A percentile compares a stretch with the other conserved stretches of the same genome.
These are phyloP conservation scores for Xylaria hypoxylon DNA, from an alignment of 2,329 filamentous ascomycete species.

Conservation along the genomic window DNA sequence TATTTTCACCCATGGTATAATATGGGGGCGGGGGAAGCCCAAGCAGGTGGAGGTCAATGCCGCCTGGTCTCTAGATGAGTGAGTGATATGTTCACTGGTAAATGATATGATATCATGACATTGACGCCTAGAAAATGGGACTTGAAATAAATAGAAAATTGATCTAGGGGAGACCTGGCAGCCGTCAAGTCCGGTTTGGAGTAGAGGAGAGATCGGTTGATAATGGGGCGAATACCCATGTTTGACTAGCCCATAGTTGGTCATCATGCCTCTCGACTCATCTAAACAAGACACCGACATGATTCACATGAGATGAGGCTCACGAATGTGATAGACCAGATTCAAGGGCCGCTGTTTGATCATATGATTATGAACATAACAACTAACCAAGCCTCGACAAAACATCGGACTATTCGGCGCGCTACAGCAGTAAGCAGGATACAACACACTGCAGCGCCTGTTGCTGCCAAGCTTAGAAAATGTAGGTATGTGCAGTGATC, in stretches of 20 bases:
- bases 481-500: slow-evolving; percentile 11
- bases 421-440: slow-evolving; percentile 11
- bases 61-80: slow-evolving; percentile 39
- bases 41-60: slow-evolving; percentile 47
- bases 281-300: slow-evolving; percentile 36
- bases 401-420: slow-evolving; percentile 24
- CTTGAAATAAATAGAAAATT: slow-evolving; percentile 21
- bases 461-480: slow-evolving; percentile 26
- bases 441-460: slow-evolving; percentile 11
- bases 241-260: slow-evolving; percentile 40
- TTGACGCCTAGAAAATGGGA: slow-evolving; percentile 42
- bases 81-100: slow-evolving; percentile 43
- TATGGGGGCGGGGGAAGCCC: slow-evolving; percentile 43
- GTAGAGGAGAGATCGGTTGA: slow-evolving; percentile 44
- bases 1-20: slow-evolving; percentile 30
- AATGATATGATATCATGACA: slow-evolving; percentile 37
- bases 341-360: slow-evolving; percentile 19
- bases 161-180: slow-evolving; percentile 40
- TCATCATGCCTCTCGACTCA: slow-evolving; percentile 37
- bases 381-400: not conserved
- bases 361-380: slow-evolving; percentile 23
- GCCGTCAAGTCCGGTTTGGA: slow-evolving; percentile 43
- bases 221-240: slow-evolving; percentile 39
- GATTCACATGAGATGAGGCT: slow-evolving; percentile 32
- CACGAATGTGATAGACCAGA: slow-evolving; percentile 26